Percentiles rank a stretch among this genome's conserved stretches.
These are phyloP conservation scores for Aspergillus eucalypticola DNA, from an alignment of 2,329 filamentous ascomycete species.

Conservation along the genomic window DNA sequence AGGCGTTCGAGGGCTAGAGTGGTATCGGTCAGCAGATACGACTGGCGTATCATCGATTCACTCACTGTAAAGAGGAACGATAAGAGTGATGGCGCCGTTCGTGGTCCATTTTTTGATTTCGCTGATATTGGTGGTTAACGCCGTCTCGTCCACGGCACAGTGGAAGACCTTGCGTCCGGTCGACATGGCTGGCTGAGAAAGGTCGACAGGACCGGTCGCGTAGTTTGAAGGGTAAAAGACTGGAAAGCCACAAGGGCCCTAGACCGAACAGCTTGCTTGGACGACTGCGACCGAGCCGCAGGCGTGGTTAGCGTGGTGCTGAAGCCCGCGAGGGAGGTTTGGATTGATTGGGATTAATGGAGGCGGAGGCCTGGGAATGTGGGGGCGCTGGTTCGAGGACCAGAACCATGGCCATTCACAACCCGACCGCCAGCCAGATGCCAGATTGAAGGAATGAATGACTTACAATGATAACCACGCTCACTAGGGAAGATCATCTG, in stretches of 20 bases:
- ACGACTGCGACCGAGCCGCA: slow-evolving; percentile 33
- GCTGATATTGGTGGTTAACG: slow-evolving; percentile 53
- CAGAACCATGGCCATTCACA: slow-evolving; percentile 12
- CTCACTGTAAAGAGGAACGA: slow-evolving; percentile 55
- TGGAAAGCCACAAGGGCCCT: slow-evolving; percentile 25
- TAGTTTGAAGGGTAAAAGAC: slow-evolving; percentile 12
- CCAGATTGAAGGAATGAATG: not conserved
- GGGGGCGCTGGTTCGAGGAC: slow-evolving; percentile 25
- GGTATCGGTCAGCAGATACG: slow-evolving; percentile 11
- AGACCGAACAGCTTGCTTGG: slow-evolving; percentile 32
- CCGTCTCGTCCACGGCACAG: slow-evolving; percentile 56
- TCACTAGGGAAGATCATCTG: slow-evolving; percentile 24
- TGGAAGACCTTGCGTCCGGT: slow-evolving; percentile 50
- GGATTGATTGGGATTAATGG: slow-evolving; percentile 20
- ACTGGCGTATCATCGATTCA: slow-evolving; percentile 6
- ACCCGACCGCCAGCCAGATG: slow-evolving; percentile 4
- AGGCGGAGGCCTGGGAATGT: slow-evolving; percentile 33
- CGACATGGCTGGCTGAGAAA: slow-evolving; percentile 35
- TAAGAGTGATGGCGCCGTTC: slow-evolving; percentile 51
- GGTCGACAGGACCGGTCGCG: slow-evolving; percentile 27
- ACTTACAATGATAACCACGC: slow-evolving; percentile 25
- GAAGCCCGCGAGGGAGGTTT: slow-evolving; percentile 31
- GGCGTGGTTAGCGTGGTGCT: slow-evolving; percentile 24
- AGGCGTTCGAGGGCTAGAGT: slow-evolving; percentile 48
- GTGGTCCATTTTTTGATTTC: slow-evolving; percentile 56